Percentiles rank a stretch among this genome's conserved stretches.
phyloP scores from a whole-genome alignment of 176 grass and related monocot species.

The Avena sativa region DNA sequence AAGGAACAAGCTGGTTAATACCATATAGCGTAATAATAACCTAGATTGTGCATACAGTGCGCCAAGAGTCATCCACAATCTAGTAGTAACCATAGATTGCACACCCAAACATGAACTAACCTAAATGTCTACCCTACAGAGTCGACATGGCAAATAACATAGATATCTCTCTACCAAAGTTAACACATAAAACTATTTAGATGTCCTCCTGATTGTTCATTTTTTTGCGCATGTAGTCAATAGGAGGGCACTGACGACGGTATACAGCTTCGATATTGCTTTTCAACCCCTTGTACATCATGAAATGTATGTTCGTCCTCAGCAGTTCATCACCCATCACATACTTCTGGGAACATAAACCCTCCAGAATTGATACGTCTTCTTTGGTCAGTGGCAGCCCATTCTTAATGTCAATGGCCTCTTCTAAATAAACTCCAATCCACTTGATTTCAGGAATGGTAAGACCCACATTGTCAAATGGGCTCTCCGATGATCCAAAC shows the following conservation, averaged over 20 bases:
- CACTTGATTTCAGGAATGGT: neutral
- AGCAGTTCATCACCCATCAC: conserved; percentile 11
- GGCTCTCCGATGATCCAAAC: neutral
- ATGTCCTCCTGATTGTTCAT: neutral
- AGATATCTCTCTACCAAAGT: neutral
- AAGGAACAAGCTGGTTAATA: neutral
- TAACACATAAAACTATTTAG: neutral
- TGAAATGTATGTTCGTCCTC: conserved; percentile 13
- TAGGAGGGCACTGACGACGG: neutral
- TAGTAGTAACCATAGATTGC: neutral
- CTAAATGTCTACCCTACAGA: neutral
- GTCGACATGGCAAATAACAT: neutral
- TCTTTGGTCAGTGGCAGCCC: neutral
- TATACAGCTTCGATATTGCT: conserved; percentile 7
- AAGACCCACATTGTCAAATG: conserved; percentile 10
- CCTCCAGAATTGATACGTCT: neutral
- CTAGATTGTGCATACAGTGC: neutral
- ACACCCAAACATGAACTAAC: neutral
- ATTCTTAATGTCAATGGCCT: neutral
- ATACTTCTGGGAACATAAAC: neutral
- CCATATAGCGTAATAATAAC: neutral
- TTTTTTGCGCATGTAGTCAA: neutral
- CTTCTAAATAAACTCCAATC: neutral
- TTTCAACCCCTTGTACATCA: neutral
- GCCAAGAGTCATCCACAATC: neutral